These are phyloP conservation scores for Ceriops decandra DNA, from an alignment of 345 rosid species.

Conservation along the genomic window DNA sequence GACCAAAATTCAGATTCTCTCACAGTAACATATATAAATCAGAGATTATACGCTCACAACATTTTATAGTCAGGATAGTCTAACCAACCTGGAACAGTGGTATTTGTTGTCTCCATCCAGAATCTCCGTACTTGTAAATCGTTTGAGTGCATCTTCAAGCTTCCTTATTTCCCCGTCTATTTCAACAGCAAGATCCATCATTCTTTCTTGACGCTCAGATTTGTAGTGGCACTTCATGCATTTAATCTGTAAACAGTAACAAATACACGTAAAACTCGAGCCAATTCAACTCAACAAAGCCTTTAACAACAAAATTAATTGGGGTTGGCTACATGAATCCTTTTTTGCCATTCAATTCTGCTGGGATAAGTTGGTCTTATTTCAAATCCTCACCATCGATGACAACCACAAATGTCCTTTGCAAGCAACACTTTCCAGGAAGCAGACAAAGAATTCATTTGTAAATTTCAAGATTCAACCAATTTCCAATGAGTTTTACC, in stretches of 20 bases:
- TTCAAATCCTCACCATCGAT: too few relatives aligned
- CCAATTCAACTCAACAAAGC: too few relatives aligned
- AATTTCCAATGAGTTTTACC: constrained; percentile 36
- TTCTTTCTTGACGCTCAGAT: constrained; percentile 81
- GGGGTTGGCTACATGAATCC: too few relatives aligned
- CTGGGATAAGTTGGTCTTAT: too few relatives aligned
- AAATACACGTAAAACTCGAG: neutral
- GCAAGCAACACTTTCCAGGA: neutral
- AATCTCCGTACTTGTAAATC: constrained; percentile 75
- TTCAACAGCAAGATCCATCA: constrained; percentile 99
- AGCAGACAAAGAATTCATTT: neutral
- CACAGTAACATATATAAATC: neutral
- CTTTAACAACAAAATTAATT: too few relatives aligned
- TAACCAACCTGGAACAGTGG: constrained; percentile 73
- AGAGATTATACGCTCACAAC: constrained; percentile 1
- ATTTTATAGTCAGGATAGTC: neutral
- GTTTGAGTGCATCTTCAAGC: constrained; percentile 86
- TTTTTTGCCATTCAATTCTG: too few relatives aligned
- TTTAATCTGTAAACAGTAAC: constrained; percentile 48
- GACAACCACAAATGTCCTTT: too few relatives aligned
- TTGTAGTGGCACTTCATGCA: constrained; percentile 87
- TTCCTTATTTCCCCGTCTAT: constrained; percentile 80
- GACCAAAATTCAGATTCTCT: neutral
- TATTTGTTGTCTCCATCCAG: constrained; percentile 98
- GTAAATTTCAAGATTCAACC: neutral